phyloP scores from a whole-genome alignment of 306 rosid species.

The Psophocarpus tetragonolobus region DNA sequence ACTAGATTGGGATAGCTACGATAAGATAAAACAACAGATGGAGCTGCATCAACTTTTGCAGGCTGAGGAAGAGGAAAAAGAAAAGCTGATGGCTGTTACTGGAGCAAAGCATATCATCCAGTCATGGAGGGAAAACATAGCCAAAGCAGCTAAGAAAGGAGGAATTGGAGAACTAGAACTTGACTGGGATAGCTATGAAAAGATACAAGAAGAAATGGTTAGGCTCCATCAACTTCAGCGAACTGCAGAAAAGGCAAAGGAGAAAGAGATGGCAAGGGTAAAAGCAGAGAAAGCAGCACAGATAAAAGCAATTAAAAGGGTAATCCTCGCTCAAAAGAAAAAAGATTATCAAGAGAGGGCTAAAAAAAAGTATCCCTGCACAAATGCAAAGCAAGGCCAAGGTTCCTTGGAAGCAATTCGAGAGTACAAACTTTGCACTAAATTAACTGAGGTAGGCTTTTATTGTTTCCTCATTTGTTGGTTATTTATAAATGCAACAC shows the following conservation, averaged over 20 bases:
- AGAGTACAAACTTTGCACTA: slow-evolving; percentile 43
- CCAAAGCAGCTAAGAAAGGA: slow-evolving; percentile 77
- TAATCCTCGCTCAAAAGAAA: slow-evolving; percentile 45
- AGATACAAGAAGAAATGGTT: slow-evolving; percentile 53
- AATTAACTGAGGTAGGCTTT: slow-evolving; percentile 55
- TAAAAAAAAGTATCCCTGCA: slow-evolving; percentile 23
- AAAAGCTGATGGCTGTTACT: slow-evolving; percentile 33
- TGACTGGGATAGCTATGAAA: slow-evolving; percentile 75
- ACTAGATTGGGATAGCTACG: slow-evolving; percentile 55
- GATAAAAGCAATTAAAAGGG: slow-evolving; percentile 53
- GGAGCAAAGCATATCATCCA: slow-evolving; percentile 41
- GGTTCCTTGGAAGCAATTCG: slow-evolving; percentile 38
- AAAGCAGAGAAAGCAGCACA: slow-evolving; percentile 57
- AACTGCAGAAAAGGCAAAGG: slow-evolving; percentile 53
- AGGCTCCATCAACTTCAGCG: slow-evolving; percentile 43
- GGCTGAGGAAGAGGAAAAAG: slow-evolving; percentile 46
- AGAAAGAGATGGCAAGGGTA: slow-evolving; percentile 47
- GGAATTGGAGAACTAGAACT: slow-evolving; percentile 61
- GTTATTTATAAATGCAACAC: neutral
- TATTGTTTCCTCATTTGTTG: slow-evolving; percentile 29
- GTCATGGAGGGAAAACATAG: slow-evolving; percentile 49
- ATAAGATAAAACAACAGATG: slow-evolving; percentile 39
- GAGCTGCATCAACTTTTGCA: slow-evolving; percentile 18
- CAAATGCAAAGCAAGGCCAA: slow-evolving; percentile 37
- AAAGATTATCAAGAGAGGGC: slow-evolving; percentile 36